Percentiles rank a stretch among this genome's conserved stretches.
These are phyloP conservation scores for Cyamopsis tetragonoloba DNA, from an alignment of 306 rosid species.

Conservation along the genomic window DNA sequence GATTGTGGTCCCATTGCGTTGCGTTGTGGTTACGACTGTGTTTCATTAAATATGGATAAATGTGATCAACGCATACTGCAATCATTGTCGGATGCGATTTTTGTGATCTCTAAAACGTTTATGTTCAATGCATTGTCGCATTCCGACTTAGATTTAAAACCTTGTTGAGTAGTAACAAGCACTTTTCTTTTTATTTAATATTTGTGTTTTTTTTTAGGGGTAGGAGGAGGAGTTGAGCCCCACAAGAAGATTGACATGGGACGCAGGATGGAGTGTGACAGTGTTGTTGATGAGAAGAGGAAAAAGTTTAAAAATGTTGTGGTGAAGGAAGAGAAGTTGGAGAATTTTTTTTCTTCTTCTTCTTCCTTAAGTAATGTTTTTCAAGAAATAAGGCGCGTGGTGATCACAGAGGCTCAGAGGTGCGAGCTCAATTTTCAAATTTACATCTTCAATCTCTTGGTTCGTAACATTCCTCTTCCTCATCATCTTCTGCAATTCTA, in stretches of 20 bases:
- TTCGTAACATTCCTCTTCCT: slow-evolving; percentile 49
- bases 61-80: too few relatives aligned
- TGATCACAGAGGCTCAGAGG: slow-evolving; percentile 47
- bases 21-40: too few relatives aligned
- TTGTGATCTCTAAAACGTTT: too few relatives aligned
- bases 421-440: slow-evolving; percentile 61
- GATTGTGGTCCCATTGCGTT: too few relatives aligned
- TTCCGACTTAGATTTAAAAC: too few relatives aligned
- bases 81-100: too few relatives aligned
- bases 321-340: slow-evolving; percentile 30
- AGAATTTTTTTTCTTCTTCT: slow-evolving; percentile 21
- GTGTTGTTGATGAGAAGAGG: neutral
- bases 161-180: too few relatives aligned
- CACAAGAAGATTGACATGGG: slow-evolving; percentile 34
- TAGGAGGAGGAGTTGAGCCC: slow-evolving; percentile 35
- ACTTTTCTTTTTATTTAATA: neutral
- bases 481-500: slow-evolving; percentile 44
- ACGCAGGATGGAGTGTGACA: slow-evolving; percentile 17
- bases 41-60: too few relatives aligned
- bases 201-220: slow-evolving; percentile 11
- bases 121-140: too few relatives aligned
- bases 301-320: slow-evolving; percentile 11
- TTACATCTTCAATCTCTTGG: slow-evolving; percentile 53
- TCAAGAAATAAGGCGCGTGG: neutral
- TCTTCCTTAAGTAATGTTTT: too few relatives aligned